Base-by-base conservation (phyloP, 345 rosid genomes). In the Firmiana major region DNA sequence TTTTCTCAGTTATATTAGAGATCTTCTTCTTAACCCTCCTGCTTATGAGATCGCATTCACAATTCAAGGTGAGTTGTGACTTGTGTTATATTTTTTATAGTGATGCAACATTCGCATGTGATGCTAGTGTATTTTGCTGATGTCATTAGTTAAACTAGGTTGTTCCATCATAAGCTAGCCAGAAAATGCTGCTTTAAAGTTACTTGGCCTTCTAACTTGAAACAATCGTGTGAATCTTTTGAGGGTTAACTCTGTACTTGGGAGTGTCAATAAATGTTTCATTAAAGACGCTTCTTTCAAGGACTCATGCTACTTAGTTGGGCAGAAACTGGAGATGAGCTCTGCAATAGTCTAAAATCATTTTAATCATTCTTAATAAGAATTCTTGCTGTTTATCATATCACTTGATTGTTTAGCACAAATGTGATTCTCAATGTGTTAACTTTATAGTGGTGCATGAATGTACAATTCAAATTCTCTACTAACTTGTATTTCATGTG, bases 21-120 rank as follows among this genome's bases (percentile, higher is more conserved):
- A 96, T 88, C 92, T 96, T 81, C 89, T 96, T 81, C 93, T 96
- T 72, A 96, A 96, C 79, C 99, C 99, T 82, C 97, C 99, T 71
- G 86, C 93, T 55, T 87, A 87, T 87, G 99, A 91, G 79, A 90
- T 92, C 84, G 94, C 99, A 76, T 85, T 88, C 67, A 88, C 83
- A 78, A 91, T 96, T 80, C 98, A 93, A 89, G 98, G 99, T 93
- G 71, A 74, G 77, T 48, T 48, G 40, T 65, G 51, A 74, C 63
- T 34, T 46, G 48, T 64, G 34, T 31, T 31, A 31, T 31, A 31
- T 31, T 31, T 31, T 63, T 49, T 12, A 10, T 46, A 3, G 40
- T 49, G 11, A 60, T 53, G 36, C 73, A 31, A 46, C 38, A 38
- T 58, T 63, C 63, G 54, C 17, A 68, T 68, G 36, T 38, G 31